Percentiles rank a stretch among this genome's conserved stretches.
phyloP scores from a whole-genome alignment of 2,329 filamentous ascomycete genomes.

The Periglandula ipomoeae region DNA sequence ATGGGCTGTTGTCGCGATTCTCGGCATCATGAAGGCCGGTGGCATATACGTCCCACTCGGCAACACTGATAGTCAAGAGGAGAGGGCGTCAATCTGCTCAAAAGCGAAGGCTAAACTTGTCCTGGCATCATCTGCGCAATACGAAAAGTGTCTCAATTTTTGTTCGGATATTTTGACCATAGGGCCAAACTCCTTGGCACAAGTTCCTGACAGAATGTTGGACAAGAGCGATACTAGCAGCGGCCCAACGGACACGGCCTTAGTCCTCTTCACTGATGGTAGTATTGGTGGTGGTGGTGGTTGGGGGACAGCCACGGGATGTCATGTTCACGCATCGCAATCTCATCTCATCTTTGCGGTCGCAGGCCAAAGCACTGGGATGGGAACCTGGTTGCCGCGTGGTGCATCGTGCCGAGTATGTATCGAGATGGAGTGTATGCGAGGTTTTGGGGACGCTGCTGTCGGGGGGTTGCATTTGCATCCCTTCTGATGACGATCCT shows the following conservation, averaged over 20 bases:
- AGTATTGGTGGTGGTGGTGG: not conserved
- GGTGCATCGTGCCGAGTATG: not conserved
- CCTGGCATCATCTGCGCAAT: not conserved
- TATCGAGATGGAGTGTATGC: not conserved
- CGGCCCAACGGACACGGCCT: not conserved
- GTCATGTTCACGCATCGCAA: not conserved
- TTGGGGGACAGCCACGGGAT: not conserved
- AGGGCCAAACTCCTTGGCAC: too few species aligned
- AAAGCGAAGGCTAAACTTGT: not conserved
- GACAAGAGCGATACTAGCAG: not conserved
- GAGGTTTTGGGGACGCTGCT: conserved; percentile 3
- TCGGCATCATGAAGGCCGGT: conserved; percentile 6
- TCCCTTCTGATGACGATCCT: not conserved
- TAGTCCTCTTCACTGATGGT: not conserved
- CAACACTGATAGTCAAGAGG: not conserved
- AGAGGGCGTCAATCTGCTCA: not conserved
- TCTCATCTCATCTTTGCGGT: not conserved
- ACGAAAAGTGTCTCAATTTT: not conserved
- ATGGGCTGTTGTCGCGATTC: conserved; percentile 4
- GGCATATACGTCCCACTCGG: conserved; percentile 1
- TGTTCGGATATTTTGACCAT: not conserved
- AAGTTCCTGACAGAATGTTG: too few species aligned
- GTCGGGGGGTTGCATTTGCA: conserved; percentile 3
- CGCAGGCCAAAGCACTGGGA: not conserved
- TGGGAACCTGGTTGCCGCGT: conserved; percentile 3